Base-by-base conservation (phyloP, 2,329 filamentous ascomycete genomes). In the Fusarium neocosmosporiellum region DNA sequence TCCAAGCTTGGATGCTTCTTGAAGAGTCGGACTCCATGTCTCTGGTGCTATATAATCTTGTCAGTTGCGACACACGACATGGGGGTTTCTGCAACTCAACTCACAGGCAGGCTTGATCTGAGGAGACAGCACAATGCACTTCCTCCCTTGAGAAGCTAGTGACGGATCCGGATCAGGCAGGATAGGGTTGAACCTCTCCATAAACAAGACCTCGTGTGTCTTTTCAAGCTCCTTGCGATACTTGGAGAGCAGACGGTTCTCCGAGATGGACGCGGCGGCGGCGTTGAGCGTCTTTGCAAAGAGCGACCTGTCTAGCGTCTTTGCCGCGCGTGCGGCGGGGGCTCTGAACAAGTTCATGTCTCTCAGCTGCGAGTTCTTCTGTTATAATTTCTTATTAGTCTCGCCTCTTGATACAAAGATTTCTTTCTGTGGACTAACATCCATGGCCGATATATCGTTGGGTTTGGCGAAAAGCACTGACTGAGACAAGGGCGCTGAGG, bases 201-300 rank as follows among this genome's bases (percentile, higher is more conserved):
- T 81, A 2, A 82, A 78, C 20, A 98, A 82, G 16, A 94, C 80
- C 79, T 97, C 93, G 14, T 87, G 87, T 67, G 88, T 91, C 73
- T 87, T 88, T 31, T 89, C 84, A 33, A 98, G 85, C 48, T 89
- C 86, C 75, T 90, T 90, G 71, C 93, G 89, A 80, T 93, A 91
- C 72, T 86, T 88, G 27, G 92, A 88, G 64, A 98, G 94, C 76
- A 94, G 89, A 75, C 90, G 92, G 69, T 89, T 89, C 79, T 96
- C 93, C 72, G 90, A 88, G 50, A 98, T 86, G 39, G 92, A 89
- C 8, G 95, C 96, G 4, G 95, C 95, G 10, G 94, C 89, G 27
- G 96, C 86, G 27, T 92, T 91, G 63, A 98, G 84, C 1, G 88
- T 93, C 81, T 92, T 94, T 60, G 89, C 87, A 85, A 98, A 98